Percentiles rank a stretch among this genome's conserved stretches.
These are phyloP conservation scores for Talaromyces sp. DNA, from an alignment of 2,329 filamentous ascomycete genomes.

Conservation along the genomic window DNA sequence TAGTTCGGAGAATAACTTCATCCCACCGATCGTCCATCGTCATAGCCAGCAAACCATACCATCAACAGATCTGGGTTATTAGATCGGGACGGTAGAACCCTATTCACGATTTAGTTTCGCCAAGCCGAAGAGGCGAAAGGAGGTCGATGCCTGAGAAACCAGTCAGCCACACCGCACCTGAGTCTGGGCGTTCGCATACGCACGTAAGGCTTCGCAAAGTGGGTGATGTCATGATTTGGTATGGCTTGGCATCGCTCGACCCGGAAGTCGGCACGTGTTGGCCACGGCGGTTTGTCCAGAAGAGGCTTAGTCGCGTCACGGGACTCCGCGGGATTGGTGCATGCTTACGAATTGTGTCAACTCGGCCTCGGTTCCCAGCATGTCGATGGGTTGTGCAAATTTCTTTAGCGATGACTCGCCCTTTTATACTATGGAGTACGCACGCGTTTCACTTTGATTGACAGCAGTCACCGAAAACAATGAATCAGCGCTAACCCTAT, in stretches of 20 bases:
- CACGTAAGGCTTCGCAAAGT: conserved; percentile 2
- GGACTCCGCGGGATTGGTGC: neutral
- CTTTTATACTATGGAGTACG: no score
- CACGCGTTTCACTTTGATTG: neutral
- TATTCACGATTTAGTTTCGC: neutral
- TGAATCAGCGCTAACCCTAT: neutral
- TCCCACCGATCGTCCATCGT: neutral
- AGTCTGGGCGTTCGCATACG: neutral
- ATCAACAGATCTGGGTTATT: neutral
- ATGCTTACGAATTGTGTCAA: neutral
- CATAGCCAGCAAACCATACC: neutral
- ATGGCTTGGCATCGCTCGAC: neutral
- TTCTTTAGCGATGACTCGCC: neutral
- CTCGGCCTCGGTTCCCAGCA: neutral
- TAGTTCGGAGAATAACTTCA: neutral
- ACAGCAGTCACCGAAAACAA: neutral
- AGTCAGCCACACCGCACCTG: neutral
- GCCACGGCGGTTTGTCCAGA: neutral
- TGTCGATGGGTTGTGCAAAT: neutral
- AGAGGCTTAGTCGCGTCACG: neutral
- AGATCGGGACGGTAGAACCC: neutral
- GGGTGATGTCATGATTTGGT: neutral
- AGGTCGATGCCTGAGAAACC: neutral
- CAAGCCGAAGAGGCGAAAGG: neutral
- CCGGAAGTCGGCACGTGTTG: conserved; percentile 9